Evolutionary conservation across 1,284 basidiomycete genomes (phyloP).

Genomic region (Cutaneotrichosporon arboriforme): DNA sequence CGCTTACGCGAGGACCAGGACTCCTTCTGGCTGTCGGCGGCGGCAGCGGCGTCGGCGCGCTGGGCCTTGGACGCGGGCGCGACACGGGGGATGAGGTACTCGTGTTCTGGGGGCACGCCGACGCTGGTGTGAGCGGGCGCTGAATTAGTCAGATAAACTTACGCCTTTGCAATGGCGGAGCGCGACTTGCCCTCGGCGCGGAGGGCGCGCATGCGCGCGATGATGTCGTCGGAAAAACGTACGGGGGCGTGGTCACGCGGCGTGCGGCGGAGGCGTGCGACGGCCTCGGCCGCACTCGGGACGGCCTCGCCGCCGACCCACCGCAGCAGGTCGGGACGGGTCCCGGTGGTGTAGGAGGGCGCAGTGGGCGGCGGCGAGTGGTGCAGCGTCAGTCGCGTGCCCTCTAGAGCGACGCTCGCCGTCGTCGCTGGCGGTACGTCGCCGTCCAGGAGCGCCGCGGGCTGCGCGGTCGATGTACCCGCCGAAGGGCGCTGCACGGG

Average conservation of each 20-base stretch:
- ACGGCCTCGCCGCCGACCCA: conserved; percentile 35
- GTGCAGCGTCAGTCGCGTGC: conserved; percentile 31
- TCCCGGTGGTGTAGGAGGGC: conserved; percentile 39
- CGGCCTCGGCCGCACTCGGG: conserved; percentile 31
- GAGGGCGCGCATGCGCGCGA: conserved; percentile 28
- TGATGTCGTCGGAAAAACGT: conserved; percentile 24
- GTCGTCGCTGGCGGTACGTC: neutral
- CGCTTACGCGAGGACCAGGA: conserved; percentile 39
- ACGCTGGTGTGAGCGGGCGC: conserved; percentile 18
- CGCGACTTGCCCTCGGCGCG: conserved; percentile 28
- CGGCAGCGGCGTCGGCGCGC: conserved; percentile 10
- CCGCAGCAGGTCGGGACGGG: conserved; percentile 31
- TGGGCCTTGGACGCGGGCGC: conserved; percentile 29
- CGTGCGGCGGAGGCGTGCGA: conserved; percentile 16
- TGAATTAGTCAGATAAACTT: conserved; percentile 11
- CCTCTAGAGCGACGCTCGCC: conserved; percentile 17
- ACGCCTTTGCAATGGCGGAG: conserved; percentile 34
- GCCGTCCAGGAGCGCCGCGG: conserved; percentile 9
- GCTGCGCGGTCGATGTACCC: conserved; percentile 35
- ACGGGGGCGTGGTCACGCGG: neutral
- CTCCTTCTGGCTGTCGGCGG: conserved; percentile 22
- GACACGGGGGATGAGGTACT: conserved; percentile 31
- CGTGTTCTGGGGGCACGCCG: conserved; percentile 23
- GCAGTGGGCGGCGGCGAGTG: conserved; percentile 41
- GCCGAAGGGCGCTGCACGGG: conserved; percentile 29